These are phyloP conservation scores for Nicotiana knightiana DNA, from an alignment of 257 asterid species.

Conservation along the genomic window DNA sequence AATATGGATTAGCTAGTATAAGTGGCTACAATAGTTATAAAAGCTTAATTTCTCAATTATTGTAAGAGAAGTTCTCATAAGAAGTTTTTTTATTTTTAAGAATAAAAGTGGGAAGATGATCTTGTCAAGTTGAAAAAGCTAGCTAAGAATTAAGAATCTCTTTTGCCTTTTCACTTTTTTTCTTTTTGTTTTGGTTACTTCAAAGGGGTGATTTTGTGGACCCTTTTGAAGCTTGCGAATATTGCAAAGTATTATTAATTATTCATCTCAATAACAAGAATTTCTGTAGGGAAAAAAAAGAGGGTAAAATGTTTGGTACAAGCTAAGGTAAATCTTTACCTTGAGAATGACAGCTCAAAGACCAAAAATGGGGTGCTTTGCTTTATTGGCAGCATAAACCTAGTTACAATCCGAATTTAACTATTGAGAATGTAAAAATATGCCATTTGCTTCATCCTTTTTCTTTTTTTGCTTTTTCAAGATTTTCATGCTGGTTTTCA, in stretches of 20 bases:
- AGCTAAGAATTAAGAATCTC: background rate
- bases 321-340: background rate
- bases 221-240: slow-evolving; percentile 8
- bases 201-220: slow-evolving; percentile 13
- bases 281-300: background rate
- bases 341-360: background rate
- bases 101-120: background rate
- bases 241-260: slow-evolving; percentile 1
- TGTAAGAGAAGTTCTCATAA: background rate
- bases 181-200: background rate
- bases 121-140: background rate
- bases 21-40: background rate
- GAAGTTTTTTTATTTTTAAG: background rate
- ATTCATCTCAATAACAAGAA: background rate
- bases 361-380: background rate
- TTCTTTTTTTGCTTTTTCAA: background rate
- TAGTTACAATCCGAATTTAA: background rate
- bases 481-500: background rate
- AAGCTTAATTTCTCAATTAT: background rate
- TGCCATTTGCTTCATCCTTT: background rate
- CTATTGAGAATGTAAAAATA: background rate
- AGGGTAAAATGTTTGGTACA: background rate
- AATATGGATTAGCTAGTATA: background rate
- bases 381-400: background rate
- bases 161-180: background rate